Evolutionary conservation across 352 stramenopile genomes (phyloP), one percentile per base, ranked within the genome.

Genomic region (Phytophthora macrochlamydospora): DNA sequence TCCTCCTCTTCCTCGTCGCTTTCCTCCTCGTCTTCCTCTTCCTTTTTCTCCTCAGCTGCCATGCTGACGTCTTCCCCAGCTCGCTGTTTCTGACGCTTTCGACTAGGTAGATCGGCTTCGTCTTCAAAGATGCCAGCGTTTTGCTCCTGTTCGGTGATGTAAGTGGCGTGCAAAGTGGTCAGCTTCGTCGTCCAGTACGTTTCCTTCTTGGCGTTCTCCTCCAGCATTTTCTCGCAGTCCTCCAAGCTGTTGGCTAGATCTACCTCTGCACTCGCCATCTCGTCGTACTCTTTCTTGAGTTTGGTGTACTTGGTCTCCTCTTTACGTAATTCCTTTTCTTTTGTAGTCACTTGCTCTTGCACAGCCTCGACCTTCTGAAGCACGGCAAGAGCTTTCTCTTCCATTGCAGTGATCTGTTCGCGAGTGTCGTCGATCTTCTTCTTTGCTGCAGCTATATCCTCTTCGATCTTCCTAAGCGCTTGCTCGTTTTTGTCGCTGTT

Each of bases 181-280:
- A 95, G 71, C 76, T 95, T 92, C 18, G 71, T 84, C 32, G 80
- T 76, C 88, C 90, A 96, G 74, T 97, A 94, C 40, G 72, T 77
- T 33, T 92, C 83, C 69, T 97, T 98, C 67, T 92, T 96, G 7
- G 89, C 71, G 61, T 93, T 97, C 62, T 99, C 95, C 52, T 96
- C 88, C 12, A 98, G 76, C 62, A 95, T 87, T 65, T 98, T 97
- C 35, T 95, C 89, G 53, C 97, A 95, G 57, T 96, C 87, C 55
- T 99, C 95, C 40, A 98, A 71, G 62, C 97, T 92, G 32, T 94
- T 96, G 45, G 89, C 65, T 24, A 99, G 62, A 76, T 99, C 96
- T 4, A 99, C 92, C 73, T 99, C 96, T 8, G 83, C 80, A 56
- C 83, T 97, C 38, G 89, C 91, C 69, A 98, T 90, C 44, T 90